phyloP scores from a whole-genome alignment of 2,329 filamentous ascomycete genomes.

The Colletotrichum tamarilloi region DNA sequence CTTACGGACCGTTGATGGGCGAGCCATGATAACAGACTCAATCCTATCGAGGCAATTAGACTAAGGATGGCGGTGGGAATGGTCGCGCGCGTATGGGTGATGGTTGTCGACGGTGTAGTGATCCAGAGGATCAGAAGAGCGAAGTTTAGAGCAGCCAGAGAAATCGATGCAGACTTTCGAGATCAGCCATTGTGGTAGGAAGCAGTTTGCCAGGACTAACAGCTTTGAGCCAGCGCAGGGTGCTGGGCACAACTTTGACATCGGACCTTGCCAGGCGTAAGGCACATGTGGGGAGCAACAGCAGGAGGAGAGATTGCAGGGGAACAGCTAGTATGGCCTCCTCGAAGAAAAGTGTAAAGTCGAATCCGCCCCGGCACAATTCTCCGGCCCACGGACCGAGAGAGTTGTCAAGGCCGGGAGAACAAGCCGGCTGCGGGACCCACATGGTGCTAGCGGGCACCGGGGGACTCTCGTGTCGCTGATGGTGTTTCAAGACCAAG shows the following conservation, averaged over 20 bases:
- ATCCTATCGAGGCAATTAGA: conserved; percentile 16
- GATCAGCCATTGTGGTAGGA: not conserved
- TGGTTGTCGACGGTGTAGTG: not conserved
- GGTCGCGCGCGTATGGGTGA: conserved; percentile 18
- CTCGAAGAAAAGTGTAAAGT: conserved; percentile 44
- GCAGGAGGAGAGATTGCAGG: conserved; percentile 24
- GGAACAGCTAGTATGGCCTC: conserved; percentile 40
- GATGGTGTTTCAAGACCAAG: conserved; percentile 20
- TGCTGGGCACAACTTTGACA: conserved; percentile 28
- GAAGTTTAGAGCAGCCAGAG: conserved; percentile 22
- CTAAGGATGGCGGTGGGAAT: conserved; percentile 14
- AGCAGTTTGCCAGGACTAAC: conserved; percentile 6
- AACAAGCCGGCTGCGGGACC: conserved; percentile 22
- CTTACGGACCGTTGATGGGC: conserved; percentile 31
- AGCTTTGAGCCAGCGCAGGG: conserved; percentile 19
- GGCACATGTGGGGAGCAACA: conserved; percentile 12
- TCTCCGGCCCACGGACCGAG: conserved; percentile 34
- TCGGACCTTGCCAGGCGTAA: conserved; percentile 20
- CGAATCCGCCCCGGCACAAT: conserved; percentile 41
- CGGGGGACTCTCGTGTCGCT: not conserved
- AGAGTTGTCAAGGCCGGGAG: conserved; percentile 25
- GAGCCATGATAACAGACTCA: conserved; percentile 28
- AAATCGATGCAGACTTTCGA: conserved; percentile 11
- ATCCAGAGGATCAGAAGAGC: conserved; percentile 25
- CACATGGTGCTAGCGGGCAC: conserved; percentile 17